phyloP scores from a whole-genome alignment of 176 grass and related monocot genomes.

The Elaeis guineensis region DNA sequence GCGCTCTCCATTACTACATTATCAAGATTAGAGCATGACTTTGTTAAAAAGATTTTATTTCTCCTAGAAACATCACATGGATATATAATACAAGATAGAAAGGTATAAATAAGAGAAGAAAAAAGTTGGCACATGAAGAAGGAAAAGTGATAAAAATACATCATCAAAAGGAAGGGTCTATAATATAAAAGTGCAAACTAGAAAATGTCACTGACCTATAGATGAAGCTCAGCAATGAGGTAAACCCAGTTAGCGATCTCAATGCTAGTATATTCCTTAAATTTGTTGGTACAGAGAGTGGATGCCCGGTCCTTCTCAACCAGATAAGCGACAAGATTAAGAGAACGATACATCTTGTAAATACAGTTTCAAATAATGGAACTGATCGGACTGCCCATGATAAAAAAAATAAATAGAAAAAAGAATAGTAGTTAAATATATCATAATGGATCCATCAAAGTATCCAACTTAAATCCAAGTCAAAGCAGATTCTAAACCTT shows the following conservation, averaged over 20 bases:
- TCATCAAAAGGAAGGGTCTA: too few species aligned
- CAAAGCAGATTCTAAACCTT: too few species aligned
- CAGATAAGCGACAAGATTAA: constrained; percentile 13
- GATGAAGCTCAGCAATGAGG: constrained; percentile 23
- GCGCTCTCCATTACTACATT: too few species aligned
- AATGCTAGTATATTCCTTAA: constrained; percentile 5
- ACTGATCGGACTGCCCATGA: constrained; percentile 7
- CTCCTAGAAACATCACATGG: too few species aligned
- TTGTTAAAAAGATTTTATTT: too few species aligned
- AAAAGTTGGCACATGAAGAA: too few species aligned
- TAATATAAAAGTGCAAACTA: neutral
- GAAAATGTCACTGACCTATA: constrained; percentile 14
- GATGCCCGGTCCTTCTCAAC: constrained; percentile 17
- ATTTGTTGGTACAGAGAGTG: constrained; percentile 11
- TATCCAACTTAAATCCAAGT: too few species aligned
- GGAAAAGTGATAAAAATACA: too few species aligned
- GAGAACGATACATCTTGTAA: constrained; percentile 22
- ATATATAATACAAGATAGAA: too few species aligned
- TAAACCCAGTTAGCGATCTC: constrained; percentile 20
- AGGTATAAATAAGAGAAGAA: too few species aligned
- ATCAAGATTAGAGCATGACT: too few species aligned
- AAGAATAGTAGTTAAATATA: neutral
- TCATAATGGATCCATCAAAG: too few species aligned
- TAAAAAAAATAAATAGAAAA: neutral
- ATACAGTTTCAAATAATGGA: constrained; percentile 24